phyloP scores from a whole-genome alignment of 192 early-diverging fungal genomes.

The Pecoramyces ruminantium region DNA sequence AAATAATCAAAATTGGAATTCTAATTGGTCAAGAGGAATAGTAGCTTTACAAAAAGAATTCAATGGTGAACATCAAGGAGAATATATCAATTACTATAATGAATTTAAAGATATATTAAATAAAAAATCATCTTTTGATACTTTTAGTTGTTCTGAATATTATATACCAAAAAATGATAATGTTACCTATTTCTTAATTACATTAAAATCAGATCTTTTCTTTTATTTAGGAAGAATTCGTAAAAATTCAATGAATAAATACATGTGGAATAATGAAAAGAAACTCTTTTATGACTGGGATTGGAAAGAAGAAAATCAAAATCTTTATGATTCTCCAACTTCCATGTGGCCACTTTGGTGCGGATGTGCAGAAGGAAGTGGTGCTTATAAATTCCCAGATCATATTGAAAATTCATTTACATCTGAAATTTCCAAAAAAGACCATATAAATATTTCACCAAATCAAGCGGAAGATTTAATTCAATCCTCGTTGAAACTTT shows the following conservation, averaged over 20 bases:
- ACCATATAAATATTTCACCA: constrained; percentile 8
- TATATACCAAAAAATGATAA: background rate
- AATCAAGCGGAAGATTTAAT: constrained; percentile 66
- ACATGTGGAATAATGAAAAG: constrained; percentile 68
- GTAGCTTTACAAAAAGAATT: background rate
- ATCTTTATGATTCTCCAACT: constrained; percentile 76
- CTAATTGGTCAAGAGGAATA: background rate
- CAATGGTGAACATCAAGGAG: background rate
- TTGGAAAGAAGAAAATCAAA: constrained; percentile 39
- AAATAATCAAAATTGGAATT: background rate
- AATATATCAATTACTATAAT: background rate
- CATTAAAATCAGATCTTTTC: constrained; percentile 19
- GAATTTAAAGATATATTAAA: background rate
- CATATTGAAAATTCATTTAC: background rate
- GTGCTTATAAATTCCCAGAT: background rate
- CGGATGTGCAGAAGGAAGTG: constrained; percentile 28
- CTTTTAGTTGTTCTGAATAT: background rate
- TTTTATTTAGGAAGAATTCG: constrained; percentile 32
- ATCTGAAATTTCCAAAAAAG: background rate
- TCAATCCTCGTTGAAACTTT: constrained; percentile 41
- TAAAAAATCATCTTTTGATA: background rate
- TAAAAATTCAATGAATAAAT: constrained; percentile 49
- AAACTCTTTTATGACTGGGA: constrained; percentile 85
- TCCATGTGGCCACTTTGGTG: constrained; percentile 88
- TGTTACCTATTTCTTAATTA: constrained; percentile 15